A percentile compares a stretch with the other conserved stretches of the same genome.
Conservation (phyloP, 176 grass and related monocot species). For the Bonia amplexicaulis region DNA sequence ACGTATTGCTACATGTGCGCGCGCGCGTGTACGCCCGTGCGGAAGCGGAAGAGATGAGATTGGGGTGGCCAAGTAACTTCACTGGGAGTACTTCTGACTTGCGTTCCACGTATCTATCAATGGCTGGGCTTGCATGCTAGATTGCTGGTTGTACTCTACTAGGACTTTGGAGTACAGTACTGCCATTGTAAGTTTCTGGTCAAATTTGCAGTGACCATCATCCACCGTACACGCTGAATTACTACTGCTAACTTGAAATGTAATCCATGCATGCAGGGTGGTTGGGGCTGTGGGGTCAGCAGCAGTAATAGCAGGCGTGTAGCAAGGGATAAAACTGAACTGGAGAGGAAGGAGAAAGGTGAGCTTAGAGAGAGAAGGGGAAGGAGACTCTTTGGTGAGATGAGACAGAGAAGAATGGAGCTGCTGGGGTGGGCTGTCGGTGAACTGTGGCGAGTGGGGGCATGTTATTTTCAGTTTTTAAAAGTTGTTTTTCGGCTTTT, state of each 20-base stretch:
- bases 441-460: constrained; percentile 35
- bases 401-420: background rate
- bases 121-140: background rate
- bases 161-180: background rate
- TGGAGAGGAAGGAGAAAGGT: background rate
- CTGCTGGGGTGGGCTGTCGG: constrained; percentile 59
- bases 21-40: background rate
- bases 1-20: background rate
- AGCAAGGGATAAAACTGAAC: constrained; percentile 16
- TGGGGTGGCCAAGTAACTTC: constrained; percentile 6
- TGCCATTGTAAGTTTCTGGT: background rate
- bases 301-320: constrained; percentile 7
- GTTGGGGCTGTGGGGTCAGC: constrained; percentile 7
- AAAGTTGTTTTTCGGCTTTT: no score
- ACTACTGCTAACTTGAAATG: constrained; percentile 1
- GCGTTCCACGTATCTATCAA: constrained; percentile 26
- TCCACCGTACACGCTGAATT: background rate
- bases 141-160: background rate
- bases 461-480: no score
- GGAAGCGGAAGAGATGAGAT: background rate
- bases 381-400: background rate
- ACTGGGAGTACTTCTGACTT: constrained; percentile 33
- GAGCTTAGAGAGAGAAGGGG: background rate
- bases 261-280: background rate
- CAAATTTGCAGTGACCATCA: background rate